Percentiles rank a stretch among this genome's conserved stretches.
Evolutionary conservation across 2,329 filamentous ascomycete genomes (phyloP).

Genomic region (Pestalotiopsis sp.): DNA sequence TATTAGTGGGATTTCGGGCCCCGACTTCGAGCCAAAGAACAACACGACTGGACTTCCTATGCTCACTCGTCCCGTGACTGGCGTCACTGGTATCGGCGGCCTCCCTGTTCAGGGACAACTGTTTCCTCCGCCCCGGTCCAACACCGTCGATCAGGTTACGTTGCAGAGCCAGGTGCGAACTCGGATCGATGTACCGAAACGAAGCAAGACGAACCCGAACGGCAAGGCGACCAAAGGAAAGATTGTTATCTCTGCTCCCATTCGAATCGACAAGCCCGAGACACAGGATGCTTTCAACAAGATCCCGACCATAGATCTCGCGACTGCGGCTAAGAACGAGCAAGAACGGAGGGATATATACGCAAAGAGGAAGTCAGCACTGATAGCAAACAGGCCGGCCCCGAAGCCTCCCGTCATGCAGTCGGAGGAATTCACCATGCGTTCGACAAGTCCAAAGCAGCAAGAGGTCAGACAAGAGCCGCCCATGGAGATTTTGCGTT

Average conservation of each 20-base stretch:
- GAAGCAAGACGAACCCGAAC: conserved; percentile 22
- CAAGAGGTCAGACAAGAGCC: conserved; percentile 37
- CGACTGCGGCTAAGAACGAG: conserved; percentile 50
- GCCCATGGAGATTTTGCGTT: conserved; percentile 22
- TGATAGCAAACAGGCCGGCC: conserved; percentile 38
- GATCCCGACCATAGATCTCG: conserved; percentile 49
- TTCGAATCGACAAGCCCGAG: conserved; percentile 35
- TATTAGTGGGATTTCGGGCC: conserved; percentile 39
- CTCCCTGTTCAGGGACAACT: conserved; percentile 42
- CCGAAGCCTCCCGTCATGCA: conserved; percentile 37
- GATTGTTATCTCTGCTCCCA: conserved; percentile 52
- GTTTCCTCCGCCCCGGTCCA: conserved; percentile 42
- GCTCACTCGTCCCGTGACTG: conserved; percentile 40
- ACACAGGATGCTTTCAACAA: conserved; percentile 26
- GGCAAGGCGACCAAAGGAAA: conserved; percentile 37
- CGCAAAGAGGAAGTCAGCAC: conserved; percentile 30
- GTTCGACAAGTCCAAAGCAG: conserved; percentile 38
- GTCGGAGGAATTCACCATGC: conserved; percentile 35
- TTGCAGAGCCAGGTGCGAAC: conserved; percentile 18
- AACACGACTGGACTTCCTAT: conserved; percentile 33
- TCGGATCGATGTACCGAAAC: conserved; percentile 14
- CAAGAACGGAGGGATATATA: conserved; percentile 42
- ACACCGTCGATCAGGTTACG: conserved; percentile 21
- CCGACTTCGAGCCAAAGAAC: conserved; percentile 21
- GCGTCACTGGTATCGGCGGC: conserved; percentile 38